These are phyloP conservation scores for Rhodamnia argentea DNA, from an alignment of 345 rosid genomes.

Conservation along the genomic window DNA sequence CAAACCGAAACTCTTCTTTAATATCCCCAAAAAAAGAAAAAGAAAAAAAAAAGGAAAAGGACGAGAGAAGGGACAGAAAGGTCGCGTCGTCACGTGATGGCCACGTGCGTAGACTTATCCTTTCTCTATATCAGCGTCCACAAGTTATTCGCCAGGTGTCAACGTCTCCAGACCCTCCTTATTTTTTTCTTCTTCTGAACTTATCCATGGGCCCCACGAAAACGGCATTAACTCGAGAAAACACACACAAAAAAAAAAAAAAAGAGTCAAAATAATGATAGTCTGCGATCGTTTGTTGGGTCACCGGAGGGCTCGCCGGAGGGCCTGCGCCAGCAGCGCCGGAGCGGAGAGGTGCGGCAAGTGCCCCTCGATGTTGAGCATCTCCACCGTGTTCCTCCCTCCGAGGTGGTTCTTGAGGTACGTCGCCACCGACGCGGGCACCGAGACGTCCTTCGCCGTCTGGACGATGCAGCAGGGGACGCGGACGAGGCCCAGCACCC, in stretches of 20 bases:
- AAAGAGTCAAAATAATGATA: neutral
- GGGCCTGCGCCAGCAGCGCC: slow-evolving; percentile 14
- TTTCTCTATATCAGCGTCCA: neutral
- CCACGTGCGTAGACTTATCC: slow-evolving; percentile 9
- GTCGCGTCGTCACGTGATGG: slow-evolving; percentile 1
- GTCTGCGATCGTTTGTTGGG: neutral
- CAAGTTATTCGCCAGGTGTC: slow-evolving; percentile 25
- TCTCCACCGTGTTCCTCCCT: slow-evolving; percentile 34
- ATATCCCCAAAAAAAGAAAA: neutral
- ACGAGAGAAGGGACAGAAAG: neutral
- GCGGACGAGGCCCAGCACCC: slow-evolving; percentile 29
- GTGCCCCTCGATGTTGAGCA: slow-evolving; percentile 33
- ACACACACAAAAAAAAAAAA: neutral
- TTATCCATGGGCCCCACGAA: neutral
- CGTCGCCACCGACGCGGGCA: slow-evolving; percentile 30
- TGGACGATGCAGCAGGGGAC: slow-evolving; percentile 37
- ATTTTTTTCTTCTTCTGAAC: neutral
- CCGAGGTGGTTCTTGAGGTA: slow-evolving; percentile 37
- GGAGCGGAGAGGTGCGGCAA: slow-evolving; percentile 46
- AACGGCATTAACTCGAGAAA: neutral
- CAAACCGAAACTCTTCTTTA: neutral
- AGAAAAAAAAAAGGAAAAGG: neutral
- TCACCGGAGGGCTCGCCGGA: slow-evolving; percentile 37
- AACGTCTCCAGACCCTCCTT: neutral
- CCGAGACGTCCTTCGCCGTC: slow-evolving; percentile 32